These are phyloP conservation scores for Schizophyllum amplum DNA, from an alignment of 1,284 basidiomycete genomes.

Conservation along the genomic window DNA sequence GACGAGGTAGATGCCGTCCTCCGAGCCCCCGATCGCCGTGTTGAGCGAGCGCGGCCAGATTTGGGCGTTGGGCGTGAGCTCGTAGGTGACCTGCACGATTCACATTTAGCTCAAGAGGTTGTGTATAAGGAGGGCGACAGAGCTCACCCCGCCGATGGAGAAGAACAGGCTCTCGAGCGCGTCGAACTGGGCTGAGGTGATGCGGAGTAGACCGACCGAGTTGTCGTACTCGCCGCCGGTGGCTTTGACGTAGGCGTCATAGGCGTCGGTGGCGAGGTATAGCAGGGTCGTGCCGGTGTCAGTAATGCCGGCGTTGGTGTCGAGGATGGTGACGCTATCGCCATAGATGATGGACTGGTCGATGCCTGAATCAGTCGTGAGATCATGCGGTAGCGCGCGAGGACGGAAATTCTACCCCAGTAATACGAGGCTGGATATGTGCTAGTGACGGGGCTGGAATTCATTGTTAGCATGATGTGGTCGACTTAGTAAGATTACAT, in stretches of 20 bases:
- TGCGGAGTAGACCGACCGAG: not conserved
- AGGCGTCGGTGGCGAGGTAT: not conserved
- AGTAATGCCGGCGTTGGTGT: slow-evolving; percentile 48
- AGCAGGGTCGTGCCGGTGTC: slow-evolving; percentile 38
- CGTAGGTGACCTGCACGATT: slow-evolving; percentile 17
- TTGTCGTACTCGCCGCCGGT: not conserved
- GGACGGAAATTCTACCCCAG: slow-evolving; percentile 49
- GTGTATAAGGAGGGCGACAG: not conserved
- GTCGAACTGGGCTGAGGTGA: not conserved
- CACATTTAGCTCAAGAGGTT: too few species aligned
- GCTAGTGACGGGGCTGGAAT: slow-evolving; percentile 34
- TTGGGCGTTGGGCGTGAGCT: slow-evolving; percentile 30
- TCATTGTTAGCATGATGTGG: not conserved
- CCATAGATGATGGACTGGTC: slow-evolving; percentile 1
- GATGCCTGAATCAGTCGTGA: not conserved
- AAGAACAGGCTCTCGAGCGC: not conserved
- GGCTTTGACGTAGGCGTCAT: not conserved
- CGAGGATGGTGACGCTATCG: slow-evolving; percentile 34
- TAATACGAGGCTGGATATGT: slow-evolving; percentile 40
- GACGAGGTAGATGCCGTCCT: not conserved
- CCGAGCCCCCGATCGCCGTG: not conserved
- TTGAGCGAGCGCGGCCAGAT: slow-evolving; percentile 1
- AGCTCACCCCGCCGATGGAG: slow-evolving; percentile 17
- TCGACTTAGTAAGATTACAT: not conserved
- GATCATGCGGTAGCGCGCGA: not conserved